Percentiles rank a stretch among this genome's conserved stretches.
Evolutionary conservation across 345 rosid genomes (phyloP).

Genomic region (Noccaea caerulescens): DNA sequence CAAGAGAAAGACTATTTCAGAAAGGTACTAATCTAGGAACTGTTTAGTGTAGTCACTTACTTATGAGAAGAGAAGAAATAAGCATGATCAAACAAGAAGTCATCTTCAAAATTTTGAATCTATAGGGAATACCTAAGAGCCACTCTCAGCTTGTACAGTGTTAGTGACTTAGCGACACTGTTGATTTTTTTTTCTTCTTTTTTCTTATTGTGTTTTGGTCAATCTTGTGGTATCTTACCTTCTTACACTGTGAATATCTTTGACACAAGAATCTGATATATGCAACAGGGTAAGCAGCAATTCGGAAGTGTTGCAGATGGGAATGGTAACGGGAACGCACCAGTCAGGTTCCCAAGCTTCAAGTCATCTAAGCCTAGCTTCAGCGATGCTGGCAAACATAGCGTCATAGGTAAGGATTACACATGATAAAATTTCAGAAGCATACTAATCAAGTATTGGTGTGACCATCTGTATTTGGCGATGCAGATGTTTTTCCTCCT

Average conservation of each 20-base stretch:
- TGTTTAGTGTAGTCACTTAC: background rate
- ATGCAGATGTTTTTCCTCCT: slow-evolving; percentile 66
- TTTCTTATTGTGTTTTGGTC: background rate
- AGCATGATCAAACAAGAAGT: background rate
- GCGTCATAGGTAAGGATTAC: slow-evolving; percentile 26
- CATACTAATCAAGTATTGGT: background rate
- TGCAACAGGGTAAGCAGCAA: slow-evolving; percentile 37
- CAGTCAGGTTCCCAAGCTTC: slow-evolving; percentile 36
- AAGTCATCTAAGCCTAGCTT: slow-evolving; percentile 33
- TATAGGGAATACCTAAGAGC: slow-evolving; percentile 28
- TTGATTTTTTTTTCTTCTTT: slow-evolving; percentile 48
- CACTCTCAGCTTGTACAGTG: slow-evolving; percentile 39
- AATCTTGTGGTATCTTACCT: background rate
- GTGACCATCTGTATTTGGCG: slow-evolving; percentile 7
- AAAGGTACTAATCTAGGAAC: background rate
- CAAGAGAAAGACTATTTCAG: background rate
- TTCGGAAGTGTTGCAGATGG: slow-evolving; percentile 28
- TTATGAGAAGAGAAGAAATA: background rate
- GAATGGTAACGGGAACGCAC: slow-evolving; percentile 11
- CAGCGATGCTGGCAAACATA: slow-evolving; percentile 13
- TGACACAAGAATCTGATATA: background rate
- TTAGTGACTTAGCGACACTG: slow-evolving; percentile 23
- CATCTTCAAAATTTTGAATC: background rate
- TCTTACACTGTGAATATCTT: background rate
- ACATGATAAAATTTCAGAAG: background rate